These are phyloP conservation scores for Piper longum DNA, from an alignment of 164 flowering plant species.

Conservation along the genomic window DNA sequence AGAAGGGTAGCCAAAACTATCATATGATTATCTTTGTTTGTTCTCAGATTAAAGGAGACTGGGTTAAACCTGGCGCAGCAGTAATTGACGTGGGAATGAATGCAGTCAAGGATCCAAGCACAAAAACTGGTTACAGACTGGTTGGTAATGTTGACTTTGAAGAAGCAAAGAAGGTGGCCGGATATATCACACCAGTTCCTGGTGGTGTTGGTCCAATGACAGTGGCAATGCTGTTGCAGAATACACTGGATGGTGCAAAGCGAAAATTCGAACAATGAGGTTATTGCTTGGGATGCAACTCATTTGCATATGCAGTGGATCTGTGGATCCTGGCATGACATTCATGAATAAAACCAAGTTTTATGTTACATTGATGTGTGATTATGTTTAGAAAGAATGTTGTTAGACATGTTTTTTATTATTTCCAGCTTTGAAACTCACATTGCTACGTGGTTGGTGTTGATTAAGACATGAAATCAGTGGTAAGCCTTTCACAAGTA, in stretches of 20 bases:
- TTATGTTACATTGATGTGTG: no score
- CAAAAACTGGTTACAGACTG: slow-evolving; percentile 70
- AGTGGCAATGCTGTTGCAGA: slow-evolving; percentile 87
- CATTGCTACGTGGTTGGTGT: no score
- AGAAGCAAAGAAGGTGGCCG: slow-evolving; percentile 79
- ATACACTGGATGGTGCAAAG: slow-evolving; percentile 88
- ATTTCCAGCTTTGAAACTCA: no score
- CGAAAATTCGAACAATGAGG: slow-evolving; percentile 40
- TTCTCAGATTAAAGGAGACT: slow-evolving; percentile 80
- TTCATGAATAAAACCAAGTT: no score
- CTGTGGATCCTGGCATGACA: no score
- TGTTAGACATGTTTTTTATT: no score
- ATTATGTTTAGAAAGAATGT: no score
- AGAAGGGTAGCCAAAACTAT: not conserved
- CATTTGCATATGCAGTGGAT: no score
- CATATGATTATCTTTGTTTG: not conserved
- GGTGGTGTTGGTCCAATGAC: slow-evolving; percentile 99
- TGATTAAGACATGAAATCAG: no score
- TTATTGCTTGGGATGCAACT: no score
- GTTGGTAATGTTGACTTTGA: slow-evolving; percentile 83
- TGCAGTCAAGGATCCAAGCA: slow-evolving; percentile 74
- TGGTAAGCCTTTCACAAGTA: no score
- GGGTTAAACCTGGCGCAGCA: slow-evolving; percentile 96
- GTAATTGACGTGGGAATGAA: slow-evolving; percentile 97
- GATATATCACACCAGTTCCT: slow-evolving; percentile 86